phyloP scores from a whole-genome alignment of 164 flowering plant species.

The Annona squamosa region DNA sequence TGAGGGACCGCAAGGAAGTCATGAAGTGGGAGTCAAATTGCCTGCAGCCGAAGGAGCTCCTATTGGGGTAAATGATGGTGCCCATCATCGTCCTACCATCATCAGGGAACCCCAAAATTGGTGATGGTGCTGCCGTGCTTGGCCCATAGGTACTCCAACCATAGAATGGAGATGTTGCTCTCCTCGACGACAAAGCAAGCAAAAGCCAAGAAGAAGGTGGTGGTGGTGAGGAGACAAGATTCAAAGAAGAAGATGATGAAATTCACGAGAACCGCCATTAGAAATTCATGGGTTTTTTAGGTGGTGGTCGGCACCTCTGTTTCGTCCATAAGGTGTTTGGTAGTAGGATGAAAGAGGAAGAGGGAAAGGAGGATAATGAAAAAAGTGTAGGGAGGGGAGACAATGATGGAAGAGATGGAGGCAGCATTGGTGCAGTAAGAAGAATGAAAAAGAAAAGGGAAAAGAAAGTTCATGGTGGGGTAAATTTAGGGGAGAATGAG shows the following conservation, averaged over 20 bases:
- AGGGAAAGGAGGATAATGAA: background rate
- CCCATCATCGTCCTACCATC: slow-evolving; percentile 77
- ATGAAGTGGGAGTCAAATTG: slow-evolving; percentile 46
- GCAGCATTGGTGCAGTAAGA: too few relatives aligned
- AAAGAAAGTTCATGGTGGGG: too few relatives aligned
- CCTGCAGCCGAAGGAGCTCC: slow-evolving; percentile 36
- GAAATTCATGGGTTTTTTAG: background rate
- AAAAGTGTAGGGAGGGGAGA: background rate
- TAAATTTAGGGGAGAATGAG: too few relatives aligned
- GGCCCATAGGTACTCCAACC: slow-evolving; percentile 31
- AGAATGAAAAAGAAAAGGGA: too few relatives aligned
- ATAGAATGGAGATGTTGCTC: slow-evolving; percentile 50
- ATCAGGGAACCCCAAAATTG: slow-evolving; percentile 80
- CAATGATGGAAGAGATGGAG: too few relatives aligned
- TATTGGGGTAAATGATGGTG: slow-evolving; percentile 49
- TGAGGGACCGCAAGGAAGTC: slow-evolving; percentile 38
- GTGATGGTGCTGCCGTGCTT: slow-evolving; percentile 71
- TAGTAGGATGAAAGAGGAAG: background rate
- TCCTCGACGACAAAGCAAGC: slow-evolving; percentile 72
- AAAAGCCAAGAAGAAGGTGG: slow-evolving; percentile 3
- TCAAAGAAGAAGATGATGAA: background rate
- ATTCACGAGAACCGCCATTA: slow-evolving; percentile 17
- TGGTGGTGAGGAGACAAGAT: background rate
- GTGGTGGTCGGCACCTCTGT: too few relatives aligned
- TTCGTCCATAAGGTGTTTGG: background rate